Evolutionary conservation across 306 rosid species (phyloP), one percentile per base, ranked within the genome.

Genomic region (Malus orientalis): DNA sequence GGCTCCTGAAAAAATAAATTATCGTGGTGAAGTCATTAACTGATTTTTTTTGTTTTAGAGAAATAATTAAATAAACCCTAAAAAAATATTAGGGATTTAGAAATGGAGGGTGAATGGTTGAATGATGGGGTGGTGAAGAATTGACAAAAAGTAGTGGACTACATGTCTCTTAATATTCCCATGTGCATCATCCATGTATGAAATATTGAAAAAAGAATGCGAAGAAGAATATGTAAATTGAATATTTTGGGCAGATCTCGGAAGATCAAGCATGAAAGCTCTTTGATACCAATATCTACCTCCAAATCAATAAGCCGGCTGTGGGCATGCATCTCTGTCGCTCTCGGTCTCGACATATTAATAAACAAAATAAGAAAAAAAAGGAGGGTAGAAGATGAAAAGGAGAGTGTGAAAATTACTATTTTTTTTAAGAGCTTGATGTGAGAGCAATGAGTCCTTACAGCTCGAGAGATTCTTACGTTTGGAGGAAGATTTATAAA

Each of bases 61-160:
- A 36, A 6, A 36, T 6, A 36, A 33, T 33, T 36, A 3, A 29
- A 4, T 57, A 20, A 55, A n/a, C 2, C 22, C 22, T 8, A 8
- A 64, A 38, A 47, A 6, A 30, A 49, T 57, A 11, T 20, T n/a
- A 53, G 18, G 20, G 3, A 10, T 8, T 19, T 27, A 64, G 19
- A 2, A 64, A 8, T 23, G 33, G 69, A 72, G 73, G 42, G 69
- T 74, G 61, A 62, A 45, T 62, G 78, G 4, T 44, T 30, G 44
- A 57, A 42, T 55, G 49, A 74, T 44, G 65, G 51, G 22, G 29
- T 58, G 62, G 16, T 20, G 44, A 73, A 54, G 54, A 66, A 72
- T 49, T 68, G 64, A 63, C 69, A 54, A 20, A 5, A 54, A 74
- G 85, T 74, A 78, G 82, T 82, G 85, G 82, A 78, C 57, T 74